These are phyloP conservation scores for Sporobolus alterniflorus DNA, from an alignment of 202 grass and related monocot genomes.

Conservation along the genomic window DNA sequence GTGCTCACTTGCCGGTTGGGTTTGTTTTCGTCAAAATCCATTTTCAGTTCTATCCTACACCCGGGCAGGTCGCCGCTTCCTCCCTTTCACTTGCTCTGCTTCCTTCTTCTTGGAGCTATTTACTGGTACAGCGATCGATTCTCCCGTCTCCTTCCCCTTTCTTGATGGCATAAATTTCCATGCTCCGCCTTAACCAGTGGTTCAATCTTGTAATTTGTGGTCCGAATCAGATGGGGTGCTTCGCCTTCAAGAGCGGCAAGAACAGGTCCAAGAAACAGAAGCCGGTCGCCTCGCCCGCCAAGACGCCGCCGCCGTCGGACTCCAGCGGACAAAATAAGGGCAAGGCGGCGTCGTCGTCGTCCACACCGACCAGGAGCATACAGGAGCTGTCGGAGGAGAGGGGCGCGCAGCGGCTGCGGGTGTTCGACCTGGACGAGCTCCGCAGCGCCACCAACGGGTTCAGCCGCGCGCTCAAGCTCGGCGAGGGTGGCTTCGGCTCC, in stretches of 20 bases:
- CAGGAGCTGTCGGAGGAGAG: slow-evolving; percentile 81
- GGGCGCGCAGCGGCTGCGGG: slow-evolving; percentile 68
- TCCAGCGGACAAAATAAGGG: slow-evolving; percentile 28
- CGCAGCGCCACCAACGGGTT: slow-evolving; percentile 73
- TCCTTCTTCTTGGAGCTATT: background rate
- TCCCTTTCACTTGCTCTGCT: background rate
- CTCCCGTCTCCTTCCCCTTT: background rate
- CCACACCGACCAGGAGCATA: slow-evolving; percentile 64
- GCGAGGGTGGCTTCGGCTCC: slow-evolving; percentile 89
- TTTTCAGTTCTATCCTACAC: background rate
- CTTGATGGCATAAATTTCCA: background rate
- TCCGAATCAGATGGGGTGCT: slow-evolving; percentile 60
- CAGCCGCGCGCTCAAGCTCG: slow-evolving; percentile 85
- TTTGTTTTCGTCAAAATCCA: background rate
- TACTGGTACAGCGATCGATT: background rate
- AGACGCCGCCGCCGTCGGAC: slow-evolving; percentile 24
- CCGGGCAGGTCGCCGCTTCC: background rate
- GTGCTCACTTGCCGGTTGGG: background rate
- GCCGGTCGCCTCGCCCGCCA: background rate
- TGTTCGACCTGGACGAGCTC: slow-evolving; percentile 83
- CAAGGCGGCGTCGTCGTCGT: slow-evolving; percentile 43
- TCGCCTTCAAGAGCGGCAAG: slow-evolving; percentile 52
- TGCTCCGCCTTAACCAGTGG: background rate
- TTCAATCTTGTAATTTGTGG: background rate
- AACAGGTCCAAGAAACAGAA: slow-evolving; percentile 17